Evolutionary conservation across 106 monocot genomes (phyloP).

Genomic region (Dendrobium huoshanense): DNA sequence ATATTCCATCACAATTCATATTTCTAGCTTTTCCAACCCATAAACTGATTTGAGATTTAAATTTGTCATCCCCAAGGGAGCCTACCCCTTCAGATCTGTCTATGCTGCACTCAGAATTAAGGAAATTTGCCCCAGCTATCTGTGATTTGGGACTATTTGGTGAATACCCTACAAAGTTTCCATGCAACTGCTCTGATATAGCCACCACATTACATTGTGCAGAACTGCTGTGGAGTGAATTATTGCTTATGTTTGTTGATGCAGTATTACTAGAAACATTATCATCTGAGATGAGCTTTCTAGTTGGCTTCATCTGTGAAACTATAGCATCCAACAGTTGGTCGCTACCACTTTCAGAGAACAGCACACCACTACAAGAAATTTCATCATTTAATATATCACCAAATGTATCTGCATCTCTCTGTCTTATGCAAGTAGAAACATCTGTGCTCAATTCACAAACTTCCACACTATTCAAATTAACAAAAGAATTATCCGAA

Average conservation of each 20-base stretch:
- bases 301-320: constrained; percentile 39
- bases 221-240: constrained; percentile 8
- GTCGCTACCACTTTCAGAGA: constrained; percentile 44
- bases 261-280: constrained; percentile 31
- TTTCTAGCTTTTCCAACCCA: constrained; percentile 57
- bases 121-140: constrained; percentile 17
- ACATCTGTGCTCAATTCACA: constrained; percentile 17
- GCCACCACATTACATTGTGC: constrained; percentile 4
- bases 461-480: background rate
- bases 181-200: constrained; percentile 19
- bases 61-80: constrained; percentile 21
- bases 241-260: constrained; percentile 26
- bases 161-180: constrained; percentile 6
- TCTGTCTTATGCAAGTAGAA: constrained; percentile 23
- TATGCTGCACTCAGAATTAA: constrained; percentile 33
- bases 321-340: constrained; percentile 89
- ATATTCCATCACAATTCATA: constrained; percentile 28
- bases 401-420: constrained; percentile 17
- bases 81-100: constrained; percentile 26
- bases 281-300: constrained; percentile 47
- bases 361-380: constrained; percentile 26
- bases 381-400: constrained; percentile 28
- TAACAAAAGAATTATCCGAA: constrained; percentile 17
- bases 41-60: constrained; percentile 57
- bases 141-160: constrained; percentile 24